Percentiles rank a stretch among this genome's conserved stretches.
Evolutionary conservation across 2,329 filamentous ascomycete genomes (phyloP).

Genomic region (Colletotrichum sp.): DNA sequence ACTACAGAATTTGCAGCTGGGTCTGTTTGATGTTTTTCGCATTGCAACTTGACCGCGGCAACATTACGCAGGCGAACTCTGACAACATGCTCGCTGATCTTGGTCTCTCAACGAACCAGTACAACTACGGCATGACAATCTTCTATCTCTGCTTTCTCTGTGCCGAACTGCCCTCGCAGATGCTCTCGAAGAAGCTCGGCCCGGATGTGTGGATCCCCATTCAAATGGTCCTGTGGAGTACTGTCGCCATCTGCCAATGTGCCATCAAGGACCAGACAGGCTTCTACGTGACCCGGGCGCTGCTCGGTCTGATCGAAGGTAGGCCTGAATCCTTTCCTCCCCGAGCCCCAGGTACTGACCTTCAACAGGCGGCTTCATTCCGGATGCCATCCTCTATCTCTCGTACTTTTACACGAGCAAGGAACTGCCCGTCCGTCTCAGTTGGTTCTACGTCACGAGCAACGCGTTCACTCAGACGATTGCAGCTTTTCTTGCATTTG

Average conservation of each 20-base stretch:
- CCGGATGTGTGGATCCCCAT: conserved; percentile 56
- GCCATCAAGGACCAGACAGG: conserved; percentile 30
- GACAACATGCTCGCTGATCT: conserved; percentile 36
- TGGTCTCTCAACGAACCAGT: conserved; percentile 43
- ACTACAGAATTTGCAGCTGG: conserved; percentile 34
- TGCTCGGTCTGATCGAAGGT: conserved; percentile 57
- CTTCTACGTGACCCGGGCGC: conserved; percentile 36
- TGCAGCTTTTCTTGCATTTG: conserved; percentile 58
- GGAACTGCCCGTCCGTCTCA: conserved; percentile 68
- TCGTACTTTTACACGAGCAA: conserved; percentile 73
- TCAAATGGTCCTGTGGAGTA: conserved; percentile 42
- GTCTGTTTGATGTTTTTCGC: conserved; percentile 39
- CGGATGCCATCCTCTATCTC: conserved; percentile 45
- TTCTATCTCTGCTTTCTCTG: conserved; percentile 53
- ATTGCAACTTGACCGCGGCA: conserved; percentile 40
- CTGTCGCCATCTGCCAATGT: conserved; percentile 37
- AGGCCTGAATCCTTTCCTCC: conserved; percentile 32
- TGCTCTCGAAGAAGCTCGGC: conserved; percentile 54
- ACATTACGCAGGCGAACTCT: conserved; percentile 38
- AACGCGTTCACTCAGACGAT: conserved; percentile 51
- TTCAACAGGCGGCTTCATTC: conserved; percentile 4
- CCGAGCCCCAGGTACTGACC: not conserved
- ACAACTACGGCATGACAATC: conserved; percentile 54
- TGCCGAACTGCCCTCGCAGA: conserved; percentile 59
- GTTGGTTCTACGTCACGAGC: conserved; percentile 71